Conservation (phyloP, 2,329 filamentous ascomycete species). For the Graphilbum fragrans region DNA sequence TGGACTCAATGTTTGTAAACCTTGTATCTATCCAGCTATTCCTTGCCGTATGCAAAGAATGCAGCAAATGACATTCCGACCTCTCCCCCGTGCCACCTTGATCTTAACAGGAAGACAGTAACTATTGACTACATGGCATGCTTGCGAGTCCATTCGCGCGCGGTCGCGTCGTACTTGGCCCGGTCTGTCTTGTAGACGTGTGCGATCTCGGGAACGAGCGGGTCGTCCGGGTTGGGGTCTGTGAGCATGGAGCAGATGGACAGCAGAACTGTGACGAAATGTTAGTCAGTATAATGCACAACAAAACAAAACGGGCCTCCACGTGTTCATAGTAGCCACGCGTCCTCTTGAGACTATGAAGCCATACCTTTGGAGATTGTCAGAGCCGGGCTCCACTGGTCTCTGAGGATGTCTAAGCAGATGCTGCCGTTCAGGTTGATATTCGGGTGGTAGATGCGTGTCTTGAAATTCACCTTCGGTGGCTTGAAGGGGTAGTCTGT, state of each 20-base stretch:
- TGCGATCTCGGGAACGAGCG: slow-evolving; percentile 95
- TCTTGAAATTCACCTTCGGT: slow-evolving; percentile 99
- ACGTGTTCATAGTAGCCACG: no score
- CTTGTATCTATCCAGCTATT: not conserved
- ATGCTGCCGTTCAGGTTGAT: slow-evolving; percentile 99
- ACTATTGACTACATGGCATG: slow-evolving; percentile 65
- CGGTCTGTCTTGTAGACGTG: slow-evolving; percentile 99
- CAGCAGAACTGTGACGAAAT: slow-evolving; percentile 60
- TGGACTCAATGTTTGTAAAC: not conserved
- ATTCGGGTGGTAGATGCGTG: slow-evolving; percentile 98
- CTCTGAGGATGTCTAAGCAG: slow-evolving; percentile 93
- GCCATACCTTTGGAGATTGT: slow-evolving; percentile 91
- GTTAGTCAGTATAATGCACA: not conserved
- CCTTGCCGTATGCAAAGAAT: not conserved
- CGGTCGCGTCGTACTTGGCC: slow-evolving; percentile 88
- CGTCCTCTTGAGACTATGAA: no score
- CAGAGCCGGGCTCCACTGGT: slow-evolving; percentile 97
- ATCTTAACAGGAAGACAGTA: not conserved
- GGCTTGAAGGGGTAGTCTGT: slow-evolving; percentile 99
- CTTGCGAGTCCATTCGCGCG: slow-evolving; percentile 97
- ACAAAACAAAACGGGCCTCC: no score
- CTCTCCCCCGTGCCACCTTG: not conserved
- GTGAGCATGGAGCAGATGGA: slow-evolving; percentile 99
- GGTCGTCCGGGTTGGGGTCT: slow-evolving; percentile 97
- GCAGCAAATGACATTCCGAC: not conserved